Evolutionary conservation across 805 yeast species (phyloP), one percentile per base, ranked within the genome.

Genomic region (Candida chauliodis): DNA sequence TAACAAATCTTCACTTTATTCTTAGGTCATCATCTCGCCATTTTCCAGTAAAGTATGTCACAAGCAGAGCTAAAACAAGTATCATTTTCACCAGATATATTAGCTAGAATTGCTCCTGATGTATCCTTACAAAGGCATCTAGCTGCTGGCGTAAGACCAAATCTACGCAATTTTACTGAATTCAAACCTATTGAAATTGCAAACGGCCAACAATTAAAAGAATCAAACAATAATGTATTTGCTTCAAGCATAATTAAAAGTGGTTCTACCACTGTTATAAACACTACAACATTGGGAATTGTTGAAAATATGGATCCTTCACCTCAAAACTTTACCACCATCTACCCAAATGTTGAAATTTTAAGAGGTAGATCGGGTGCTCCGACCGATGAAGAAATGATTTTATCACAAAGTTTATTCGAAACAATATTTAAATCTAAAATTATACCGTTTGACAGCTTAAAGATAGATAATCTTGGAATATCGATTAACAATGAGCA

Each of bases 321-420:
- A 6, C 37, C 32, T 19, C 45, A 49, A 3, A 52, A 52, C n/a
- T 59, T 44, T 41, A 43, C 60, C 4, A 50, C 72, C 2, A 66
- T 86, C 0, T 84, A 76, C 53, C 91, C 95, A 0, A 78, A 81
- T 11, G 87, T 88, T 6, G 89, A 84, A 45, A 77, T 86, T 8
- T 76, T 80, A 41, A 66, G 89, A 38, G 95, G 95, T 21, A 69
- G 87, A 37, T 33, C 40, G 16, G 93, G 95, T 10, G 85, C 88
- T 1, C 95, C 95, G 20, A 78, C 90, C 1, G 85, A 81, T 49
- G 95, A 88, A 59, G 96, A 88, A 55, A 85, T 84, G 79, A 77
- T 75, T 21, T 52, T 83, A 15, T 76, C 86, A 1, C 95, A 86
- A 55, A 66, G 66, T 41, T 49, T 85, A 17, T 78, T 78, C 49